phyloP scores from a whole-genome alignment of 1,284 basidiomycete genomes.

The Mycena sp. region DNA sequence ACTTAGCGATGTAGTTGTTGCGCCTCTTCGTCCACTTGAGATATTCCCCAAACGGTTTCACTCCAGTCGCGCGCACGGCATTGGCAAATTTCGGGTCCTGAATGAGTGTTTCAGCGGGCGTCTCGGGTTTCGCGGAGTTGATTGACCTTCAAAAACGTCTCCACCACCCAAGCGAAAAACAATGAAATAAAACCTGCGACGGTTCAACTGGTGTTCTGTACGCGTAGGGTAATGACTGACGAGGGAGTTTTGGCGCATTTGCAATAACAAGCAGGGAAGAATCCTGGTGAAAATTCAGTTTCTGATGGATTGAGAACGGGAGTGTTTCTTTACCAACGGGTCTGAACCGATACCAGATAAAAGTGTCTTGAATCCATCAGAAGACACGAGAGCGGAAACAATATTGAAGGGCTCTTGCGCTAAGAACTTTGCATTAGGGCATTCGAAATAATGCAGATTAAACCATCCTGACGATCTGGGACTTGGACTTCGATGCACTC shows the following conservation, averaged over 20 bases:
- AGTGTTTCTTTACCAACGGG: slow-evolving; percentile 54
- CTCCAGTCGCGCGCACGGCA: slow-evolving; percentile 49
- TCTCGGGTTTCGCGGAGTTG: not conserved
- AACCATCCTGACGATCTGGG: slow-evolving; percentile 46
- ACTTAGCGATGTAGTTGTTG: slow-evolving; percentile 58
- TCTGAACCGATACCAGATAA: slow-evolving; percentile 76
- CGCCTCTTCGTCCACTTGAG: slow-evolving; percentile 52
- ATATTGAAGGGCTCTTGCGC: slow-evolving; percentile 62
- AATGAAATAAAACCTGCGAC: not conserved
- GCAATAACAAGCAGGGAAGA: slow-evolving; percentile 65
- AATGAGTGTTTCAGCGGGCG: not conserved
- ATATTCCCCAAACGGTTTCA: slow-evolving; percentile 61
- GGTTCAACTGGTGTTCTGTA: slow-evolving; percentile 60
- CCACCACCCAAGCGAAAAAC: slow-evolving; percentile 39
- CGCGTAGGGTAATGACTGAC: slow-evolving; percentile 40
- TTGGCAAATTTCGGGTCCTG: slow-evolving; percentile 39
- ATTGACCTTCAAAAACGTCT: slow-evolving; percentile 12
- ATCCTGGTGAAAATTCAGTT: slow-evolving; percentile 37
- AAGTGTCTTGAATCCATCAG: slow-evolving; percentile 83
- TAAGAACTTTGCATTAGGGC: slow-evolving; percentile 34
- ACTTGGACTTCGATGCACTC: slow-evolving; percentile 78
- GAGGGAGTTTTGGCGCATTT: slow-evolving; percentile 69
- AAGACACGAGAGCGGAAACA: slow-evolving; percentile 76
- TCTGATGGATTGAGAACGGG: not conserved
- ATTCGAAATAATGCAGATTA: not conserved